Base-by-base conservation (phyloP, 2,329 filamentous ascomycete genomes). In the Simplicillium aogashimaense region DNA sequence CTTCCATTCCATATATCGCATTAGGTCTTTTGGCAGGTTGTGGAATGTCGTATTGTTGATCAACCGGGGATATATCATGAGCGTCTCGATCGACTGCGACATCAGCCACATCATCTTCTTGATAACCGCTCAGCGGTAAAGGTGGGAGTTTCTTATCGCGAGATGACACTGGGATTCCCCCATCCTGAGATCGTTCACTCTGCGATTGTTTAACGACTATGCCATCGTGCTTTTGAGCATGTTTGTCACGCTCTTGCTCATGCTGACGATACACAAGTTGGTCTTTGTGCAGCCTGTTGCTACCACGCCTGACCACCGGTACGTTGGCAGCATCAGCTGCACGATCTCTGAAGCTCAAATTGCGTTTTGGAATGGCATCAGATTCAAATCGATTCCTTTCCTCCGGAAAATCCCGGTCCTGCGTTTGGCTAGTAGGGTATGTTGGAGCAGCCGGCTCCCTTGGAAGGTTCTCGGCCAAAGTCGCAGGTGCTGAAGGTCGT, bases 321-420 rank as follows among this genome's bases (percentile, higher is more conserved):
- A 9, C 20, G 20, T 25, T 25, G 9, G 20, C 20, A 25, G 20
- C 20, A 25, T 25, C 20, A 6, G 61, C 65, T 7, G 75, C 66
- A 39, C 74, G 69, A 46, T 80, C 76, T n/a, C 74, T 72, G 55
- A 77, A 76, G 55, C 76, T 81, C 32, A 76, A 51, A 38, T 76
- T 75, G 37, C 74, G 69, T 51, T 72, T 69, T 3, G 72, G 70
- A 13, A 67, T 50, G 12, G 59, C 53, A 7, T 48, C 45, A 18
- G 50, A 46, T 17, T 54, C 50, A 12, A n/a, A 6, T 17, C 29
- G 18, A 30, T n/a, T 8, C 16, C 11, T 12, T 30, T 31, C 9
- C 17, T 28, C 14, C 25, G 13, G 12, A 28, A 35, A 6, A 37
- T 30, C 14, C 25, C 8, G 20, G 7, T 30, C 14, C 25, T 7